Conservation (phyloP, 805 yeast species). For the Yarrowia sp. region DNA sequence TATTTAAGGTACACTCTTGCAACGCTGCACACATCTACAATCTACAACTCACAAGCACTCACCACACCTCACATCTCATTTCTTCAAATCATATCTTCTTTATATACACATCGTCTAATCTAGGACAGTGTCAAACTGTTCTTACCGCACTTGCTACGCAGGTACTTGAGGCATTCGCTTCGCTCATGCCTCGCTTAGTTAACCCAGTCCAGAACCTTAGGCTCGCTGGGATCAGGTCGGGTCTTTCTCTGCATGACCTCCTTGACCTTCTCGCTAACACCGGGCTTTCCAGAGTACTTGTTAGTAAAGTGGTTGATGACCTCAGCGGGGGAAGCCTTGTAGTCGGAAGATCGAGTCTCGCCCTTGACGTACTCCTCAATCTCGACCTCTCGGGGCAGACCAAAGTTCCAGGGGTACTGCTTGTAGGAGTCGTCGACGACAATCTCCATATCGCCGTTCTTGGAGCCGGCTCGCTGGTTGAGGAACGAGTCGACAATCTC, state of each 20-base stretch:
- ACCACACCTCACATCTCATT: too few species aligned
- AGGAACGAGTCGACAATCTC: constrained; percentile 36
- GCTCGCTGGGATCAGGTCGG: constrained; percentile 44
- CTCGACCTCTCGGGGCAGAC: constrained; percentile 71
- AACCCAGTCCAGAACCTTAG: constrained; percentile 50
- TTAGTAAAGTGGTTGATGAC: constrained; percentile 57
- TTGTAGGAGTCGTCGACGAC: constrained; percentile 44
- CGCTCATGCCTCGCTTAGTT: constrained; percentile 3
- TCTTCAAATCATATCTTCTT: neutral
- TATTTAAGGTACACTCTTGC: too few species aligned
- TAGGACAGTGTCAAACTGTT: neutral
- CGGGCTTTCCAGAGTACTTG: constrained; percentile 50
- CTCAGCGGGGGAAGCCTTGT: constrained; percentile 66
- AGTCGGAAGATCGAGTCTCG: constrained; percentile 59
- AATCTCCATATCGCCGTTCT: constrained; percentile 38
- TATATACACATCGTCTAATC: neutral
- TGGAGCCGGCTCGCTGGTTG: constrained; percentile 35
- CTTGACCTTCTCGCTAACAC: constrained; percentile 60
- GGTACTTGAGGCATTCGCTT: too few species aligned
- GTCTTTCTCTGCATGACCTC: constrained; percentile 61
- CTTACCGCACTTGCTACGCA: too few species aligned
- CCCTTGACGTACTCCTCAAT: constrained; percentile 69
- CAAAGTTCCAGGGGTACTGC: constrained; percentile 64
- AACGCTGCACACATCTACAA: too few species aligned
- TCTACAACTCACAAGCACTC: too few species aligned